phyloP scores from a whole-genome alignment of 78 protist genomes.

The Dictyostelium intermedium region DNA sequence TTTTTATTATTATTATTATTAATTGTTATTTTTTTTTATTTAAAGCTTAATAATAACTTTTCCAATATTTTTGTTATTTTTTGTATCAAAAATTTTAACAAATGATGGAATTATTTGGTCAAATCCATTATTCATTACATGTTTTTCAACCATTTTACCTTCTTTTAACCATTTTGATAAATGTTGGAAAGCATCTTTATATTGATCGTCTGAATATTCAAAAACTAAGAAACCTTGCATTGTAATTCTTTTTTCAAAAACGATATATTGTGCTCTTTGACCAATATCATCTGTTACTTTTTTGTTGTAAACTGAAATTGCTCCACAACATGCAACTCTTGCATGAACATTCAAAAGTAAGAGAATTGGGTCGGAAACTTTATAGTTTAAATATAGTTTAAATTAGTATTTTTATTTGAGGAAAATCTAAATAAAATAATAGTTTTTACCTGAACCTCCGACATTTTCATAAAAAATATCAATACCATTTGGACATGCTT shows the following conservation, averaged over 20 bases:
- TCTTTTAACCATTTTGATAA: not conserved
- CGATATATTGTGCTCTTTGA: not conserved
- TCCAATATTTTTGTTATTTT: not conserved
- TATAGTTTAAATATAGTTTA: too few relatives aligned
- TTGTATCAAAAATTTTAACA: not conserved
- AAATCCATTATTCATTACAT: conserved; percentile 60
- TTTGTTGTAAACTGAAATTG: conserved; percentile 64
- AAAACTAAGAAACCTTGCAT: conserved; percentile 77
- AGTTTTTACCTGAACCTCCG: conserved; percentile 63
- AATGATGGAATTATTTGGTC: conserved; percentile 62
- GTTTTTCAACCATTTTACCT: conserved; percentile 30
- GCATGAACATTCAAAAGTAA: conserved; percentile 4
- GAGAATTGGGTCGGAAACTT: conserved; percentile 53
- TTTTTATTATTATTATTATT: too few relatives aligned
- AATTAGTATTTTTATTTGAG: too few relatives aligned
- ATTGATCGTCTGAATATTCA: not conserved
- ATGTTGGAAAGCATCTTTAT: not conserved
- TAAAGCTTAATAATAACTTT: conserved; percentile 5
- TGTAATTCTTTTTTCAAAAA: conserved; percentile 25
- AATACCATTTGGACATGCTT: conserved; percentile 73
- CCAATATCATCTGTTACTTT: conserved; percentile 3
- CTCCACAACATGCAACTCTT: conserved; percentile 64
- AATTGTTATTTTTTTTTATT: not conserved
- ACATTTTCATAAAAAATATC: conserved; percentile 87
- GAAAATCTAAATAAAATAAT: too few relatives aligned